Conservation (phyloP, 345 rosid species). For the Gossypium sturtianum region DNA sequence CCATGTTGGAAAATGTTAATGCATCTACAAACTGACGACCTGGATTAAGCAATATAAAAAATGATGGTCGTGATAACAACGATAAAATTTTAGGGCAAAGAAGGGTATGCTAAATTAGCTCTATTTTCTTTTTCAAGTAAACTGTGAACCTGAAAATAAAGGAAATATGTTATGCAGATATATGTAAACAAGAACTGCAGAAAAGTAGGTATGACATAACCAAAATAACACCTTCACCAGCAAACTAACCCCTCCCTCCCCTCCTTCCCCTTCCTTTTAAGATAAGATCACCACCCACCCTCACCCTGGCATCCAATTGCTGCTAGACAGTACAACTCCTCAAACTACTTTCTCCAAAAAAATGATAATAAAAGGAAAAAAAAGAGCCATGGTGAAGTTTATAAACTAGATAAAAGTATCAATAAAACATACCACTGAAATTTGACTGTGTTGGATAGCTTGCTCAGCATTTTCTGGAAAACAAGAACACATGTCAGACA, state of each 20-base stretch:
- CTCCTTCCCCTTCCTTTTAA: neutral
- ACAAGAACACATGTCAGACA: constrained; percentile 19
- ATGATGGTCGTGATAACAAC: neutral
- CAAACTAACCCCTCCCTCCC: neutral
- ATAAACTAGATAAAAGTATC: neutral
- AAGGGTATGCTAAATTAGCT: neutral
- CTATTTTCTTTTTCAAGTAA: neutral
- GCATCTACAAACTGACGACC: neutral
- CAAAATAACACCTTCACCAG: neutral
- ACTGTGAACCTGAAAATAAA: neutral
- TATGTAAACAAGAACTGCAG: neutral
- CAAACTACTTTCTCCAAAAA: neutral
- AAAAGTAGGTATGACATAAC: neutral
- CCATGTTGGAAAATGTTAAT: neutral
- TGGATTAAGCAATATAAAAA: neutral
- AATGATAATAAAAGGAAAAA: too few relatives aligned
- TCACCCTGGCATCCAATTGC: too few relatives aligned
- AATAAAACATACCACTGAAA: constrained; percentile 45
- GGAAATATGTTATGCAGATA: neutral
- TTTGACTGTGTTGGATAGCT: constrained; percentile 35
- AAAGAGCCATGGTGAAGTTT: neutral
- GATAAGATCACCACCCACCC: neutral
- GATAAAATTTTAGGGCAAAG: neutral
- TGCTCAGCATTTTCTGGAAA: constrained; percentile 46
- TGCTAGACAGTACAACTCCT: neutral